Evolutionary conservation across 1,139 yeast species (phyloP).

Genomic region (Blastobotrys petasosporus): DNA sequence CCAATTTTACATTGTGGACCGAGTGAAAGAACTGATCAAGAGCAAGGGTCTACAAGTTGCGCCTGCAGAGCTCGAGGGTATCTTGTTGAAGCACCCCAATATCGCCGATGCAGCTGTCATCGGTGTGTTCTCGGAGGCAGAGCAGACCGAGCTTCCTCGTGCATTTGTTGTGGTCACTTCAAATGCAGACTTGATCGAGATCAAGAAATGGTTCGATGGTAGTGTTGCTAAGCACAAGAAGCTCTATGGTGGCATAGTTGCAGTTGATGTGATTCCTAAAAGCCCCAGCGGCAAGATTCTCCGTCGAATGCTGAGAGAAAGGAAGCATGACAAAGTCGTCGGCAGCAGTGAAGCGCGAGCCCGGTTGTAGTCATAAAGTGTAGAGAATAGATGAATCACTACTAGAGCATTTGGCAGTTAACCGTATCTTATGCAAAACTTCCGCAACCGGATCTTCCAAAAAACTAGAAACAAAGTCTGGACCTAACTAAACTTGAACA

Average conservation of each 20-base stretch:
- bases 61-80: constrained; percentile 71
- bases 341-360: constrained; percentile 13
- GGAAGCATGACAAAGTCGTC: constrained; percentile 21
- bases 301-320: constrained; percentile 29
- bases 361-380: too few species aligned
- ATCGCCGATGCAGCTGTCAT: constrained; percentile 35
- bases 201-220: constrained; percentile 32
- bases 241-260: constrained; percentile 38
- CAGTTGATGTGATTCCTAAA: constrained; percentile 35
- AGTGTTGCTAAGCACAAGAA: constrained; percentile 36
- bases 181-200: constrained; percentile 21
- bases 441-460: too few species aligned
- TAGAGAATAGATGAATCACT: too few species aligned
- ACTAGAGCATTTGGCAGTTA: too few species aligned
- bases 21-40: constrained; percentile 76
- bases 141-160: constrained; percentile 36
- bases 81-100: constrained; percentile 43
- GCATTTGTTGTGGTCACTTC: constrained; percentile 32
- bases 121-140: constrained; percentile 30
- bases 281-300: constrained; percentile 38
- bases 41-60: constrained; percentile 80
- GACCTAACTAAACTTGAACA: too few species aligned
- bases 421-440: too few species aligned
- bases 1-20: constrained; percentile 57
- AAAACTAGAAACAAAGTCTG: too few species aligned